Base-by-base conservation (phyloP, 2,329 filamentous ascomycete genomes). In the Stachybotrys chlorohalonatus region DNA sequence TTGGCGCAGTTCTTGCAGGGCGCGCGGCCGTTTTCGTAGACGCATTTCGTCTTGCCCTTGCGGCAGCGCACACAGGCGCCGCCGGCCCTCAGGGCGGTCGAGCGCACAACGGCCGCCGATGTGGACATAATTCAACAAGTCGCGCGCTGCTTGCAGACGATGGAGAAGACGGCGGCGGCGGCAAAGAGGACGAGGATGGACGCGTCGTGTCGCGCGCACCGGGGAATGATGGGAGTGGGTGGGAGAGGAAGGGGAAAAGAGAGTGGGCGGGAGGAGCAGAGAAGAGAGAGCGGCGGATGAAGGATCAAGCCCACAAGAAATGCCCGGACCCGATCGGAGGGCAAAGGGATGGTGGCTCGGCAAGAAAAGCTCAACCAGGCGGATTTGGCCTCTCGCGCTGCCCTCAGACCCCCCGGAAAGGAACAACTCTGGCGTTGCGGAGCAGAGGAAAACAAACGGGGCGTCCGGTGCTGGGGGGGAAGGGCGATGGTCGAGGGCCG, bases 101-200 rank as follows among this genome's bases (percentile, higher is more conserved):
- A 78, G 69, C 80, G 78, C 64, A 79, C 75, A 59, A 78, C 67
- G 62, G 66, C 73, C 55, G 76, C 70, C 51, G 76, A 72, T 9
- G 36, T 13, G 13, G 36, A 42, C 36, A 42, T 90, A 82, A 65
- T 89, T 77, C 67, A 95, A 90, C 24, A 85, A 81, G 1, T 70
- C 74, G 80, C 89, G 95, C 31, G 77, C 71, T 92, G 78, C 55
- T 76, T 81, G 48, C 85, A 86, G 30, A 89, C 74, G 32, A 64
- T 69, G 70, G 90, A 90, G 70, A 90, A 89, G 58, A 84, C 82
- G 64, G 91, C 75, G 53, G 79, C 84, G 36, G 70, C 81, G 48
- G 85, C 86, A 57, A 90, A 78, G 57, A 81, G 68, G 52, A 90
- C 64, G 65, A 85, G 87, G 58, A 89, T 76, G 51, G 84, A 58